phyloP scores from a whole-genome alignment of 129 eudicot species.

The Chrysanthemum seticuspe region DNA sequence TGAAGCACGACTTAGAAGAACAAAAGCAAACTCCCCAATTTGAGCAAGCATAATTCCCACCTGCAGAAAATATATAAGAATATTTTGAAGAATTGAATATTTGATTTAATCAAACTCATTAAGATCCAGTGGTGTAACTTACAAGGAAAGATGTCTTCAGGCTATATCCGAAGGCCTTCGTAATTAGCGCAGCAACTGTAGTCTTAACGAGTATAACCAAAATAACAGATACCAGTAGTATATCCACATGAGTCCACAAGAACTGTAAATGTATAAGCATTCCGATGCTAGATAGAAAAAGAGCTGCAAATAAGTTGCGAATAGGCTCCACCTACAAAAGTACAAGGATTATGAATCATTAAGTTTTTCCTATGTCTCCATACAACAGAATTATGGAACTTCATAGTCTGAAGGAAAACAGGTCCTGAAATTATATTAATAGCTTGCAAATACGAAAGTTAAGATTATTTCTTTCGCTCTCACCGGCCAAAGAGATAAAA shows the following conservation, averaged over 20 bases:
- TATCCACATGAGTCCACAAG: constrained; percentile 97
- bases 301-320: constrained; percentile 96
- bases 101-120: constrained; percentile 4
- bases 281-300: constrained; percentile 94
- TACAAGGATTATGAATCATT: background rate
- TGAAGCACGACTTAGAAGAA: constrained; percentile 96
- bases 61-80: constrained; percentile 30
- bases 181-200: constrained; percentile 69
- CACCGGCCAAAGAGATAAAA: no score
- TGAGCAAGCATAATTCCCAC: constrained; percentile 98
- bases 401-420: background rate
- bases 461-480: no score
- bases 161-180: constrained; percentile 78
- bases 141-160: constrained; percentile 68
- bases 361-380: background rate
- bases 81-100: background rate
- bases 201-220: constrained; percentile 88
- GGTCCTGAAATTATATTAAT: background rate
- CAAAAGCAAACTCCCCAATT: constrained; percentile 98
- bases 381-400: background rate
- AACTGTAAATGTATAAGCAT: constrained; percentile 93
- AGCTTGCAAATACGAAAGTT: background rate
- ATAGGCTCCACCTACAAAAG: constrained; percentile 94
- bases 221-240: constrained; percentile 89
- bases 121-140: constrained; percentile 40